Percentiles rank a stretch among this genome's conserved stretches.
Evolutionary conservation across 2,329 filamentous ascomycete genomes (phyloP).

Genomic region (Alternaria longipes): DNA sequence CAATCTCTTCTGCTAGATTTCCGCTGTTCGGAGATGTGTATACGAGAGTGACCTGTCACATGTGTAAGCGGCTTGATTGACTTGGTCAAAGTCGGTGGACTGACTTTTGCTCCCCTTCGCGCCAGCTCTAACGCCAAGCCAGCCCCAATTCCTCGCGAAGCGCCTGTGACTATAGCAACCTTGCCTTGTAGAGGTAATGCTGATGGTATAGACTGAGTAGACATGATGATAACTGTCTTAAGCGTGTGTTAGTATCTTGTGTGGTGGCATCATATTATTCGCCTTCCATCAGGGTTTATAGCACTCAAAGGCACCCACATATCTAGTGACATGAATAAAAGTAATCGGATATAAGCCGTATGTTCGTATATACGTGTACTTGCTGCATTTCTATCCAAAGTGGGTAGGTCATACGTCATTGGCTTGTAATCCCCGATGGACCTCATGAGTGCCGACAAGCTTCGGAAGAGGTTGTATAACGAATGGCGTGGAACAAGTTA

Average conservation of each 20-base stretch:
- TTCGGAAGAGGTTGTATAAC: conserved; percentile 5
- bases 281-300: not conserved
- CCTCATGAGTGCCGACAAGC: conserved; percentile 12
- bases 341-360: not conserved
- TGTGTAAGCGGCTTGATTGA: conserved; percentile 12
- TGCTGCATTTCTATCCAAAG: not conserved
- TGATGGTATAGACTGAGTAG: conserved; percentile 16
- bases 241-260: not conserved
- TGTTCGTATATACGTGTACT: not conserved
- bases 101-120: conserved; percentile 56
- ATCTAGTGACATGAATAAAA: not conserved
- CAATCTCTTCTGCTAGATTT: conserved; percentile 43
- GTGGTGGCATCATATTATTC: not conserved
- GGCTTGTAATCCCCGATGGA: conserved; percentile 8
- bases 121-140: conserved; percentile 60
- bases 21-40: conserved; percentile 55
- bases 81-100: conserved; percentile 6
- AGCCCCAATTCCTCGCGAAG: conserved; percentile 61
- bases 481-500: not conserved
- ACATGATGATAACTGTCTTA: conserved; percentile 18
- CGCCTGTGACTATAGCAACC: conserved; percentile 61
- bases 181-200: conserved; percentile 42
- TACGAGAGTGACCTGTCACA: conserved; percentile 52
- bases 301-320: not conserved
- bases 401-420: conserved; percentile 10